A percentile compares a stretch with the other conserved stretches of the same genome.
These are phyloP conservation scores for Davidsoniella virescens DNA, from an alignment of 2,329 filamentous ascomycete species.

Conservation along the genomic window DNA sequence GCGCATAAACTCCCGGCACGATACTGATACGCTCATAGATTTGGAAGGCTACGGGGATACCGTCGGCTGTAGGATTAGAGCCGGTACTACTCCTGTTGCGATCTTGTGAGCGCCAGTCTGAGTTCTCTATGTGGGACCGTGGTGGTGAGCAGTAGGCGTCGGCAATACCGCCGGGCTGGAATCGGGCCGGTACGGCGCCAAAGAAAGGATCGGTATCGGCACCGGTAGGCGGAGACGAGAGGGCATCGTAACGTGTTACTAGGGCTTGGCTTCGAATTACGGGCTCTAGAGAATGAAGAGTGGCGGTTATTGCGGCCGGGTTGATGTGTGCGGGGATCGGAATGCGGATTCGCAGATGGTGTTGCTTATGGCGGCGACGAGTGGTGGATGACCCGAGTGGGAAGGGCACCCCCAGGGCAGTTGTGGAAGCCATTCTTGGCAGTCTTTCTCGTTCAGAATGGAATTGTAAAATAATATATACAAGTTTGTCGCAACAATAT, in stretches of 20 bases:
- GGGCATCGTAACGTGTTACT: constrained; percentile 22
- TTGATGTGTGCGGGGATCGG: constrained; percentile 26
- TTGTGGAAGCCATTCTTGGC: background rate
- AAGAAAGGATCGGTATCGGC: constrained; percentile 28
- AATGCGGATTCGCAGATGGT: constrained; percentile 23
- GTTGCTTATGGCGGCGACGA: constrained; percentile 3
- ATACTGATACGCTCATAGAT: constrained; percentile 21
- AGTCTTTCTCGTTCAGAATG: too few relatives aligned
- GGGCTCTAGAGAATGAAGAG: constrained; percentile 25
- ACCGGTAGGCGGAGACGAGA: constrained; percentile 20
- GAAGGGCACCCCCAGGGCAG: constrained; percentile 13
- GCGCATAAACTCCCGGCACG: constrained; percentile 25
- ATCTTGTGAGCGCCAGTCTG: too few relatives aligned
- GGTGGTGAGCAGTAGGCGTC: background rate
- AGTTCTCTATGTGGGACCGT: too few relatives aligned
- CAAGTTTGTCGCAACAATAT: too few relatives aligned
- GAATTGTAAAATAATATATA: too few relatives aligned
- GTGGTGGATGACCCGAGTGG: constrained; percentile 15
- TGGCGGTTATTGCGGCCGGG: constrained; percentile 23
- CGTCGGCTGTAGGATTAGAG: background rate
- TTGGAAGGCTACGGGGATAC: constrained; percentile 7
- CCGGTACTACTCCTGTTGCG: background rate
- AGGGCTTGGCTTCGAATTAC: constrained; percentile 27
- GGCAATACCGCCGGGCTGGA: background rate
- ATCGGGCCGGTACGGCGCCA: constrained; percentile 11